Evolutionary conservation across 1,284 basidiomycete species (phyloP).

Genomic region (Cutaneotrichosporon cutaneum): DNA sequence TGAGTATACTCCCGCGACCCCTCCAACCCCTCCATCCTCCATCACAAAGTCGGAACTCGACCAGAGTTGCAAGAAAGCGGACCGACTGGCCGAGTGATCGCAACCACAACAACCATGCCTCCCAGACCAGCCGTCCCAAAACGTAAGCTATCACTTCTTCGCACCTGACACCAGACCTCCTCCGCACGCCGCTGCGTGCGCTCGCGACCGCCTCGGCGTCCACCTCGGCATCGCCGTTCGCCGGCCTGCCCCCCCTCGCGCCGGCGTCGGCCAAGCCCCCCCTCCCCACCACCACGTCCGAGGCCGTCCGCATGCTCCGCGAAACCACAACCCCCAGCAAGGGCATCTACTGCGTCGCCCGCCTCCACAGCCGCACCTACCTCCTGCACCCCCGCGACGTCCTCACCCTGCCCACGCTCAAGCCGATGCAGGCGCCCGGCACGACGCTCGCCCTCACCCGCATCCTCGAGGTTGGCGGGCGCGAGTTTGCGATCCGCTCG

Average conservation of each 20-base stretch:
- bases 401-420: conserved; percentile 85
- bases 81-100: background rate
- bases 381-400: conserved; percentile 84
- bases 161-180: conserved; percentile 5
- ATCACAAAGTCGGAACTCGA: background rate
- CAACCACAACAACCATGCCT: conserved; percentile 23
- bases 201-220: conserved; percentile 30
- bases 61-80: background rate
- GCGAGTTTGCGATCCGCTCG: conserved; percentile 76
- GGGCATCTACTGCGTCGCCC: conserved; percentile 82
- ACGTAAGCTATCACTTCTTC: conserved; percentile 14
- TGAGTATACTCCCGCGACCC: too few relatives aligned
- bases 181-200: conserved; percentile 21
- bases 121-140: conserved; percentile 24
- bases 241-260: conserved; percentile 40
- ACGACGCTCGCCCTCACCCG: conserved; percentile 79
- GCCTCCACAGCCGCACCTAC: conserved; percentile 83
- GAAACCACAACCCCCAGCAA: conserved; percentile 58
- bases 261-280: conserved; percentile 26
- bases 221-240: conserved; percentile 20
- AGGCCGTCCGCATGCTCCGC: conserved; percentile 53
- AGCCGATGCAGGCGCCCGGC: conserved; percentile 62
- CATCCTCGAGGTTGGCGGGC: conserved; percentile 89
- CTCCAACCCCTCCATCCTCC: too few relatives aligned
- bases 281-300: conserved; percentile 33